phyloP scores from a whole-genome alignment of 768 basidiomycete genomes.

The Termitomyces heimii region DNA sequence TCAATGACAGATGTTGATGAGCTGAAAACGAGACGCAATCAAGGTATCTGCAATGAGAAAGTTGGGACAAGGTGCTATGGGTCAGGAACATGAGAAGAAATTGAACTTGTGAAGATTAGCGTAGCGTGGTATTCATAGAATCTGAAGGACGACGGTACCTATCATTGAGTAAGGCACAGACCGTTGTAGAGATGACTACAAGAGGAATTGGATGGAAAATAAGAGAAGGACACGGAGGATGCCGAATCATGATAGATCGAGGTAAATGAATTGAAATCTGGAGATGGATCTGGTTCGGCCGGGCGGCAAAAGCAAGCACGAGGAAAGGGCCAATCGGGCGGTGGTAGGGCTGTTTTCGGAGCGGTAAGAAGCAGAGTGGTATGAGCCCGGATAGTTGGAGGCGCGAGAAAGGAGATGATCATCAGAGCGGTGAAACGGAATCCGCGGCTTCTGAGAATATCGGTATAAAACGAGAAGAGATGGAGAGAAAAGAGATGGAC shows the following conservation, averaged over 20 bases:
- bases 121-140: slow-evolving; percentile 1
- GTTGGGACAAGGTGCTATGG: background rate
- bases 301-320: slow-evolving; percentile 37
- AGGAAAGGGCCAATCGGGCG: slow-evolving; percentile 46
- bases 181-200: background rate
- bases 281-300: slow-evolving; percentile 40
- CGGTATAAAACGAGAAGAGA: slow-evolving; percentile 7
- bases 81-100: slow-evolving; percentile 7
- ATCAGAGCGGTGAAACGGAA: slow-evolving; percentile 6
- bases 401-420: slow-evolving; percentile 15
- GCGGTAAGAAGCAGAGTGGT: slow-evolving; percentile 34
- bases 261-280: slow-evolving; percentile 12
- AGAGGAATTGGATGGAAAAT: slow-evolving; percentile 4
- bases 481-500: background rate
- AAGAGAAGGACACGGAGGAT: slow-evolving; percentile 10
- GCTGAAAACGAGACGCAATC: background rate
- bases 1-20: background rate
- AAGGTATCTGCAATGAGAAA: background rate
- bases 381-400: slow-evolving; percentile 33
- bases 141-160: slow-evolving; percentile 6
- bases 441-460: slow-evolving; percentile 14
- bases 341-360: slow-evolving; percentile 33
- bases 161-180: slow-evolving; percentile 15
- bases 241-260: slow-evolving; percentile 16
- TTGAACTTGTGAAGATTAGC: slow-evolving; percentile 14